Evolutionary conservation across 371 early-diverging fungal species (phyloP).

Genomic region (Mucor indicus): DNA sequence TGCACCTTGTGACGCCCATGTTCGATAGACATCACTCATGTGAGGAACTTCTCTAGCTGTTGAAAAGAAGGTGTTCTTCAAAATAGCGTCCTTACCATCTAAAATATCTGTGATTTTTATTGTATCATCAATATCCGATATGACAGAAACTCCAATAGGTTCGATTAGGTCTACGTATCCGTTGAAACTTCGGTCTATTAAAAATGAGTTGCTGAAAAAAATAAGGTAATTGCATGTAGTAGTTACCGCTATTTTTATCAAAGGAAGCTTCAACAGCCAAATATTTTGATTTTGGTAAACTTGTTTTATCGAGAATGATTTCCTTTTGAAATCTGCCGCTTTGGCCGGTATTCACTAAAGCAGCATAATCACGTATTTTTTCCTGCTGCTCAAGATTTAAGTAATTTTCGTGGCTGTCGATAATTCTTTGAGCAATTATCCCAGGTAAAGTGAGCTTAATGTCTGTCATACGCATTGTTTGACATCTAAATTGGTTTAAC

Average conservation of each 20-base stretch:
- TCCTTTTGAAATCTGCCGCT: slow-evolving; percentile 36
- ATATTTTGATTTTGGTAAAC: slow-evolving; percentile 2
- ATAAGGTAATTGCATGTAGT: background rate
- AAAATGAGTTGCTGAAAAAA: slow-evolving; percentile 7
- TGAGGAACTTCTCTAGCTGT: slow-evolving; percentile 38
- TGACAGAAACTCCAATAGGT: slow-evolving; percentile 50
- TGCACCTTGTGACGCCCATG: slow-evolving; percentile 32
- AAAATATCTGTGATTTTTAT: slow-evolving; percentile 58
- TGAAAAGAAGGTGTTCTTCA: slow-evolving; percentile 45
- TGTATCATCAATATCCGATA: slow-evolving; percentile 66
- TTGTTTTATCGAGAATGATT: slow-evolving; percentile 11
- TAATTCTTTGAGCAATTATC: slow-evolving; percentile 4
- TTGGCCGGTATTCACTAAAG: slow-evolving; percentile 26
- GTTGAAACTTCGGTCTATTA: too few species aligned
- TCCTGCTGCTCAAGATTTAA: slow-evolving; percentile 15
- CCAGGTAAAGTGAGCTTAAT: slow-evolving; percentile 14
- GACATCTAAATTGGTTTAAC: slow-evolving; percentile 41
- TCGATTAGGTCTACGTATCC: slow-evolving; percentile 52
- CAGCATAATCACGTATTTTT: slow-evolving; percentile 21
- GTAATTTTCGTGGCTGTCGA: slow-evolving; percentile 1
- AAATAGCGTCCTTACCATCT: slow-evolving; percentile 41
- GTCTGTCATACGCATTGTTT: slow-evolving; percentile 28
- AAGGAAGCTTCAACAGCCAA: slow-evolving; percentile 19
- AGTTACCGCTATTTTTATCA: slow-evolving; percentile 11
- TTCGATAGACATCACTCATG: slow-evolving; percentile 36